Evolutionary conservation across 345 rosid species (phyloP), one percentile per base, ranked within the genome.

Genomic region (Ricinus communis): DNA sequence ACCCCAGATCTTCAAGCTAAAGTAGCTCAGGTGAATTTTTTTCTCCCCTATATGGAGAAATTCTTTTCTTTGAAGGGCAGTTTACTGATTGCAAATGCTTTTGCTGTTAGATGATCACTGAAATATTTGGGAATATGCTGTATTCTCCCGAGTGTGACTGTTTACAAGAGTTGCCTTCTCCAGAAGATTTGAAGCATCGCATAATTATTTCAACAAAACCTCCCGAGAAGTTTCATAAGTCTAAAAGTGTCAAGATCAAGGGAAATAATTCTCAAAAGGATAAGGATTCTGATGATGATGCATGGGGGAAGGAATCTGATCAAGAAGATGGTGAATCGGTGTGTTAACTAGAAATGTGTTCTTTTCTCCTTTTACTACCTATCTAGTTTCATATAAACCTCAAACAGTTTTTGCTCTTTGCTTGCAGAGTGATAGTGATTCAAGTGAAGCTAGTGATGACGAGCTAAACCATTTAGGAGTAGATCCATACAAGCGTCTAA

Each of bases 131-230:
- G 72, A 82, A 85, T 5, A 84, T 85, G 88, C 62, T 90, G 80
- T 90, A 77, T 71, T 43, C 30, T 73, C 73, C 87, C 15, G 87
- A 83, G 70, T 62, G 70, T n/a, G 81, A 82, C 1, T 79, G 80
- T 67, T 75, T 88, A 24, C 78, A 84, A 65, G 85, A 87, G 77
- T 74, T 88, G 11, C 96, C 91, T 76, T 82, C 96, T 43, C 96
- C 93, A 13, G 93, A 90, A 74, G 84, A 85, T 57, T 76, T 90
- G 65, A 88, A 85, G 77, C 61, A 83, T 63, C 73, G 54, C 74
- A 72, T 90, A 75, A 77, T 90, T 49, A 83, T 90, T 70, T 88
- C 96, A 36, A 90, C 96, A 28, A 88, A 86, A 72, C 87, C 77
- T 68, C 96, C 96, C 2, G 84, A 83, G 72, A 82, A 68, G 66